Base-by-base conservation (phyloP, 176 grass and related monocot genomes). In the Canna indica region DNA sequence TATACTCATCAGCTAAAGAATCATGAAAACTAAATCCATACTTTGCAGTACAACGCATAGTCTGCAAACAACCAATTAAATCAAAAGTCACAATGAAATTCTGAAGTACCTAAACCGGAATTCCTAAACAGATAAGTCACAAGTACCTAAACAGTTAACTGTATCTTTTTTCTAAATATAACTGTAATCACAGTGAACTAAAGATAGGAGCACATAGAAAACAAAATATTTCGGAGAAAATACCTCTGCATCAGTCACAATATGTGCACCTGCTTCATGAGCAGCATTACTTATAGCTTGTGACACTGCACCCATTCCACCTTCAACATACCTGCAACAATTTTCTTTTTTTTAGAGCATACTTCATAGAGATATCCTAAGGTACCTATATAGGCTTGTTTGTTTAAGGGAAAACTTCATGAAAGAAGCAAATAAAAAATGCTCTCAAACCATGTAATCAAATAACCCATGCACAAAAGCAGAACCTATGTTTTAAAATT, bases 271-370 rank as follows among this genome's bases (percentile, higher is more conserved):
- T 70, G 86, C 88, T 97, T 92, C 94, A 68, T 76, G 68, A 73
- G 89, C 94, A 81, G 94, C 88, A 87, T 97, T 97, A 77, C 94
- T 90, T 83, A 97, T 92, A 60, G 94, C 89, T 73, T 76, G 73
- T 39, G 94, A 97, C 31, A 97, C 94, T 33, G 94, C 90, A 50
- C 94, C 94, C 94, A 97, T 93, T 64, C 94, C 94, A 62, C 94
- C 94, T 90, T 97, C 69, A 27, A 97, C 94, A 80, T 97, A 97
- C 74, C 94, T 97, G 67, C 57, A 86, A 78, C 54, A 73, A 69
- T 68, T 41, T 59, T 56, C 33, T n/a, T 45, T 68, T 74, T 63
- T 56, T 70, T 69, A 17, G 79, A 46, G 74, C 58, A 69, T 17
- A 18, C 78, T 70, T n/a, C n/a, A n/a, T n/a, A n/a, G 47, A 52